These are phyloP conservation scores for Bassia scoparia DNA, from an alignment of 148 eudicot genomes.

Conservation along the genomic window DNA sequence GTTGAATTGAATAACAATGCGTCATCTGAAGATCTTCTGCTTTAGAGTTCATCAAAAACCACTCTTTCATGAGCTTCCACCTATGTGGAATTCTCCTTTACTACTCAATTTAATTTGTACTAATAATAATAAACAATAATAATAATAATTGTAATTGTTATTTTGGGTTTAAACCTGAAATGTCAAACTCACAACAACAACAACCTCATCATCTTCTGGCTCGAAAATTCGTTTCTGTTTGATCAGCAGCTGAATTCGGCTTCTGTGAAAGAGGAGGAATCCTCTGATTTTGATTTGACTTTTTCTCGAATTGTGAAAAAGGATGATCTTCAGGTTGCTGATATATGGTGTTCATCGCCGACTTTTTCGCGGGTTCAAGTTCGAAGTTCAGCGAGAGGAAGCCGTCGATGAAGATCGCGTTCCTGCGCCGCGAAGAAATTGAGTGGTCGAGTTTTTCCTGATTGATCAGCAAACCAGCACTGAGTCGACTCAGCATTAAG, in stretches of 20 bases:
- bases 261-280: constrained; percentile 12
- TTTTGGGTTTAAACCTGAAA: background rate
- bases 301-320: background rate
- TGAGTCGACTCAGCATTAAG: constrained; percentile 9
- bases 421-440: constrained; percentile 30
- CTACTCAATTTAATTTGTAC: no score
- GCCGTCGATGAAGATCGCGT: constrained; percentile 46
- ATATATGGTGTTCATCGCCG: background rate
- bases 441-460: constrained; percentile 29
- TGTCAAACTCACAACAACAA: constrained; percentile 13
- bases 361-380: constrained; percentile 5
- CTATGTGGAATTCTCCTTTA: constrained; percentile 16
- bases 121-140: no score
- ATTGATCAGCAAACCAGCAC: constrained; percentile 11
- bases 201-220: constrained; percentile 2
- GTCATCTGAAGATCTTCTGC: constrained; percentile 27
- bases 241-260: constrained; percentile 8
- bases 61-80: constrained; percentile 42
- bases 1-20: constrained; percentile 19
- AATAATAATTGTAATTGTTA: background rate
- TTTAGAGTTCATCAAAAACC: constrained; percentile 39
- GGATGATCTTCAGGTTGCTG: background rate
- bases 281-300: constrained; percentile 9
- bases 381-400: constrained; percentile 32
- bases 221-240: background rate